Evolutionary conservation across 2,329 filamentous ascomycete species (phyloP).

Genomic region (Diaporthe sp.): DNA sequence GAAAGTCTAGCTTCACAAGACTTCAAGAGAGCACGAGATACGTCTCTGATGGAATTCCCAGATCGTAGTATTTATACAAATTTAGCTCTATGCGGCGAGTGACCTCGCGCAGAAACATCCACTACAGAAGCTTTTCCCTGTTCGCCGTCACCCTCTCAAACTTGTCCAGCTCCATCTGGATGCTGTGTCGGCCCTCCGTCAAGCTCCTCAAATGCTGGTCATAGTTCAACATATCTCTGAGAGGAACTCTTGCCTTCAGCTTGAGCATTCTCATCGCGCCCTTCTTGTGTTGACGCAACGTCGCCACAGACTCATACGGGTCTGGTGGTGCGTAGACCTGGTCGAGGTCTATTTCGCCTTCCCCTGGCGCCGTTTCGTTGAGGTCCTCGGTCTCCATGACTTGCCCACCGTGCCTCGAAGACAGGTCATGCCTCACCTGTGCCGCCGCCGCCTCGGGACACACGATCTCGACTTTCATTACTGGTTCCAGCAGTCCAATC

Average conservation of each 20-base stretch:
- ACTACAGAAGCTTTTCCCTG: slow-evolving; percentile 60
- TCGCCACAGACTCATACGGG: slow-evolving; percentile 75
- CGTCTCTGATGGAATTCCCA: background rate
- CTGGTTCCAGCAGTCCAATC: slow-evolving; percentile 85
- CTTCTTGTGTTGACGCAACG: slow-evolving; percentile 59
- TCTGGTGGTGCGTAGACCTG: slow-evolving; percentile 90
- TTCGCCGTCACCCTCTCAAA: slow-evolving; percentile 66
- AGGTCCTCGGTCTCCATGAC: slow-evolving; percentile 75
- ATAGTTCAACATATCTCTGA: slow-evolving; percentile 98
- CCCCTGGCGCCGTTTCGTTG: slow-evolving; percentile 47
- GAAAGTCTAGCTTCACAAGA: background rate
- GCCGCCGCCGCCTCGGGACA: slow-evolving; percentile 87
- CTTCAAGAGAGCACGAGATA: background rate
- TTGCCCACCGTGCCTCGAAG: slow-evolving; percentile 78
- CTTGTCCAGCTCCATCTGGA: slow-evolving; percentile 68
- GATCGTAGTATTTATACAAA: background rate
- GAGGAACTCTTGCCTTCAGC: slow-evolving; percentile 87
- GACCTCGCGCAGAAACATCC: background rate
- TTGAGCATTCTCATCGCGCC: slow-evolving; percentile 63
- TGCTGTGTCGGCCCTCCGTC: slow-evolving; percentile 80
- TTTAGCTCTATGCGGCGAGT: background rate
- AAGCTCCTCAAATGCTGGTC: slow-evolving; percentile 88
- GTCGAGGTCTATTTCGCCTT: slow-evolving; percentile 69
- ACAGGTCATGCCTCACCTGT: slow-evolving; percentile 83
- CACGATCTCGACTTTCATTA: slow-evolving; percentile 89